Evolutionary conservation across 2,329 filamentous ascomycete species (phyloP).

Genomic region (Fusarium ramigenum): DNA sequence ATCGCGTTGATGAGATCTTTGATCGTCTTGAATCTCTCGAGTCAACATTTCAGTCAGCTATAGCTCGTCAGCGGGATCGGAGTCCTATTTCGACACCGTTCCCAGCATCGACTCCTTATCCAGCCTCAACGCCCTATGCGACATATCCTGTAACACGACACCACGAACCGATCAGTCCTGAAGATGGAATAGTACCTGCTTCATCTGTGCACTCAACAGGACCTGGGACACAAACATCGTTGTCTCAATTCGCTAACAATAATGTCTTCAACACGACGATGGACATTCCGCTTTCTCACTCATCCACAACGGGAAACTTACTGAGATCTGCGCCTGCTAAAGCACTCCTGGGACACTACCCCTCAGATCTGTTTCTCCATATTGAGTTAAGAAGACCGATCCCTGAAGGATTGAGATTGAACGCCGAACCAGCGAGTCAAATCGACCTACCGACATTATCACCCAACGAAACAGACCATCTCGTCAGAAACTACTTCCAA

Average conservation of each 20-base stretch:
- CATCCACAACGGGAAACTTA: constrained; percentile 26
- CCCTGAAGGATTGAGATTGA: constrained; percentile 10
- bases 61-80: constrained; percentile 16
- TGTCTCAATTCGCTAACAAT: constrained; percentile 31
- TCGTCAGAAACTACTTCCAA: constrained; percentile 22
- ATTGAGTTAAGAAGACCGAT: constrained; percentile 27
- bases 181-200: background rate
- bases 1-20: constrained; percentile 35
- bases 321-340: constrained; percentile 27
- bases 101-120: constrained; percentile 4
- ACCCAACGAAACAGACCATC: constrained; percentile 14
- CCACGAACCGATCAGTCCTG: constrained; percentile 17
- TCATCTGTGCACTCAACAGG: constrained; percentile 24
- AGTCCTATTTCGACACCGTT: constrained; percentile 16
- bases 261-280: constrained; percentile 37
- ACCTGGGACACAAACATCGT: constrained; percentile 10
- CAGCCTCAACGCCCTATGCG: background rate
- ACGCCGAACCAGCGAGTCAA: constrained; percentile 16
- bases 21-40: constrained; percentile 28
- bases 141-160: background rate
- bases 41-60: constrained; percentile 13
- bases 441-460: constrained; percentile 10
- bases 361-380: constrained; percentile 28
- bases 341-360: constrained; percentile 19
- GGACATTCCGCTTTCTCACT: constrained; percentile 34